These are phyloP conservation scores for Candida labiduridarum DNA, from an alignment of 1,139 yeast species.

Conservation along the genomic window DNA sequence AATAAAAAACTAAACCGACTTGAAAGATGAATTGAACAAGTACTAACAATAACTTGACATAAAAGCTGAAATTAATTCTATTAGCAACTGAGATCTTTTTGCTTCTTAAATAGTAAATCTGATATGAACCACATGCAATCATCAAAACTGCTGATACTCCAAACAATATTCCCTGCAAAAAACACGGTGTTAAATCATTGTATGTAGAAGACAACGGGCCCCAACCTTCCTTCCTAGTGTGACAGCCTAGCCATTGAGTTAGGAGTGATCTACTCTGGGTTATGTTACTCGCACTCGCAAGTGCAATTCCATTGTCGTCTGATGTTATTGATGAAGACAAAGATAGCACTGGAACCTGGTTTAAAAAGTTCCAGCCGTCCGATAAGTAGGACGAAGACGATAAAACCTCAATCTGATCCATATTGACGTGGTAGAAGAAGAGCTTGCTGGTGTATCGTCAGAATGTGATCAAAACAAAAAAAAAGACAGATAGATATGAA, in stretches of 20 bases:
- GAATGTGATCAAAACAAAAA: background rate
- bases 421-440: background rate
- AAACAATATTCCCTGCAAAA: slow-evolving; percentile 69
- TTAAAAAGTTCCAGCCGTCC: slow-evolving; percentile 14
- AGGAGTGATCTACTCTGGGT: background rate
- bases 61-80: slow-evolving; percentile 45
- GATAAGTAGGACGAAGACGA: slow-evolving; percentile 7
- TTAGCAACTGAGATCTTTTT: slow-evolving; percentile 32
- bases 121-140: slow-evolving; percentile 54
- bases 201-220: slow-evolving; percentile 63
- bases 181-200: slow-evolving; percentile 80
- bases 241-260: slow-evolving; percentile 19
- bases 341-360: slow-evolving; percentile 13
- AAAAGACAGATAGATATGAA: background rate
- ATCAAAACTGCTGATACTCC: slow-evolving; percentile 54
- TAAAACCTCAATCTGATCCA: slow-evolving; percentile 17
- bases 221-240: slow-evolving; percentile 61
- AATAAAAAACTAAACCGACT: slow-evolving; percentile 24
- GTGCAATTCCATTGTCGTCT: background rate
- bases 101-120: slow-evolving; percentile 39
- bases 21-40: slow-evolving; percentile 42
- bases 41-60: slow-evolving; percentile 45
- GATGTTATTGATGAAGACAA: background rate
- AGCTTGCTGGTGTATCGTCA: background rate
- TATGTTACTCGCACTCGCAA: background rate